Base-by-base conservation (phyloP, 306 rosid genomes). In the Hippophae tibetana region DNA sequence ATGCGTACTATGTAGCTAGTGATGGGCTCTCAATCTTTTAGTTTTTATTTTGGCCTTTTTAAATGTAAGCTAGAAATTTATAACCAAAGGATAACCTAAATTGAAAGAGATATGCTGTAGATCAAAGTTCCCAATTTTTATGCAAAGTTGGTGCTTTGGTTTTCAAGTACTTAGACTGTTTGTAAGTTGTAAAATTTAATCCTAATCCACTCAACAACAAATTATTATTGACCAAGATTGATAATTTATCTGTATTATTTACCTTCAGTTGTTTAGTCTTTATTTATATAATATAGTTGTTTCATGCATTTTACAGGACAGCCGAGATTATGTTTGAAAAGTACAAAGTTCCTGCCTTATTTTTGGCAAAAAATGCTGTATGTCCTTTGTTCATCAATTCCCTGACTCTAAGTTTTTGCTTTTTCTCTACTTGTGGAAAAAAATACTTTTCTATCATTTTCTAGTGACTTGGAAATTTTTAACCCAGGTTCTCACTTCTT, bases 341-440 rank as follows among this genome's bases (percentile, higher is more conserved):
- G 77, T 88, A 92, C 88, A 92, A 84, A 67, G 95, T 88, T 47
- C 96, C 99, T 67, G 99, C 96, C 60, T 78, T 92, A 62, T 92
- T 92, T 82, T 72, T 88, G 87, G 95, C 95, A 6, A 92, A 92
- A 77, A 92, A 92, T 85, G 99, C 96, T 72, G 99, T 92, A 75
- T 71, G 89, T 59, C 54, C 58, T 64, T 58, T 40, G 40, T 75
- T 46, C 52, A 62, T 18, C 65, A 63, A 45, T 42, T 49, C 66
- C 54, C 56, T 66, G 63, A 26, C 54, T 74, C 43, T 71, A 60
- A 54, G 56, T 10, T 49, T 56, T 60, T 42, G 60, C 52, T 51
- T 67, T 65, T 44, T 55, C 43, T 52, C 58, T 67, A 62, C 56
- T 48, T 10, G 38, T 40, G 45, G 8, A 6, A 13, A 6, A 45